These are phyloP conservation scores for Scolecobasidium constrictum DNA, from an alignment of 2,329 filamentous ascomycete genomes.

Conservation along the genomic window DNA sequence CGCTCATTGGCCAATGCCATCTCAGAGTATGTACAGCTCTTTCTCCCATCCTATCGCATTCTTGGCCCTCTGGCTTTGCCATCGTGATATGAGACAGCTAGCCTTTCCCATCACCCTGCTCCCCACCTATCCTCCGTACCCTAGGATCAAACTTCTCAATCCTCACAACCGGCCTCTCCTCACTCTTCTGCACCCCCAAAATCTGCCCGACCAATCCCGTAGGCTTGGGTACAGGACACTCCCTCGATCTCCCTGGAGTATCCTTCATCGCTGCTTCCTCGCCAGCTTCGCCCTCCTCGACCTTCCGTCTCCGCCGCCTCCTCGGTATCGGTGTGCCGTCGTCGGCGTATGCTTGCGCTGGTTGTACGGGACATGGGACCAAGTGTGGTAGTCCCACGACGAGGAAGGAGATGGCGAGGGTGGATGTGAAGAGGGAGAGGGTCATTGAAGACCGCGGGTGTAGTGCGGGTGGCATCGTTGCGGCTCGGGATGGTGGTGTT, in stretches of 20 bases:
- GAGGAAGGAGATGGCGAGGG: conserved; percentile 77
- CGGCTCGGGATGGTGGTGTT: too few species aligned
- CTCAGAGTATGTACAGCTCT: too few species aligned
- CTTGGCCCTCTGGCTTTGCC: too few species aligned
- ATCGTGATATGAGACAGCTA: too few species aligned
- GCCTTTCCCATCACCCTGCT: background rate
- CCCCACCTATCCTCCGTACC: background rate
- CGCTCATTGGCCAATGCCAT: too few species aligned
- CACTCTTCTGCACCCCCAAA: conserved; percentile 46
- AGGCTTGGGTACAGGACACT: conserved; percentile 91
- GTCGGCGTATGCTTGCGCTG: conserved; percentile 66
- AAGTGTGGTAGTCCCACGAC: conserved; percentile 86
- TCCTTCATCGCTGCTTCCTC: background rate
- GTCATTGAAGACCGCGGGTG: conserved; percentile 92
- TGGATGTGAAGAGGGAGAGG: conserved; percentile 89
- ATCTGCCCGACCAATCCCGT: conserved; percentile 65
- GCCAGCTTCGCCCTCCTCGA: conserved; percentile 19
- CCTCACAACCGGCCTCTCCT: conserved; percentile 3
- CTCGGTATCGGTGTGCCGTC: conserved; percentile 13
- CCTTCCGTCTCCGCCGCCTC: conserved; percentile 31
- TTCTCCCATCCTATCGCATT: too few species aligned
- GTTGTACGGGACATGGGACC: conserved; percentile 73
- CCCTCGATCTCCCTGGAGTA: conserved; percentile 38
- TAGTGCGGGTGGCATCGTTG: conserved; percentile 49
- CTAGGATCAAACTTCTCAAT: conserved; percentile 2